A percentile compares a stretch with the other conserved stretches of the same genome.
Evolutionary conservation across 768 basidiomycete genomes (phyloP).

Genomic region (Lenzites betulinus): DNA sequence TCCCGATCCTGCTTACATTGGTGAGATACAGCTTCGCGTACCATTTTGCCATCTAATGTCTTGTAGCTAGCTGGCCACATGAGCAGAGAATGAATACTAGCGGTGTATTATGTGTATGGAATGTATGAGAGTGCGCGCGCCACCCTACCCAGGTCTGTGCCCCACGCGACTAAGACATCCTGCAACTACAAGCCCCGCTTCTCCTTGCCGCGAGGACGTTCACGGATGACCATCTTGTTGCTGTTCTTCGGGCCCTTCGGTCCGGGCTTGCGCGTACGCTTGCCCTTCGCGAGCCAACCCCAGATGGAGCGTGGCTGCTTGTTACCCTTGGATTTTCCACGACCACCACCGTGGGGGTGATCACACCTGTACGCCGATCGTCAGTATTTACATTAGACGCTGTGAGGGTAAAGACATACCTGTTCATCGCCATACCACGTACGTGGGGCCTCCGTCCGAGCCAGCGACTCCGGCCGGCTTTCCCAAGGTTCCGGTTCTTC

Average conservation of each 20-base stretch:
- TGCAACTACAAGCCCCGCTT: constrained; percentile 34
- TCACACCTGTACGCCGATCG: constrained; percentile 55
- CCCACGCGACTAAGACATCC: too few relatives aligned
- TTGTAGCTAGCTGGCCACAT: neutral
- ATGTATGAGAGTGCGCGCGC: constrained; percentile 1
- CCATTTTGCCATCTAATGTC: neutral
- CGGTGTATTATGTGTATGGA: constrained; percentile 22
- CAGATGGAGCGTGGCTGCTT: constrained; percentile 91
- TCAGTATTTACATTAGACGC: neutral
- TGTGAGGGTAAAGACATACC: constrained; percentile 48
- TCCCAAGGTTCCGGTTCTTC: constrained; percentile 83
- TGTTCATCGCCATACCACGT: constrained; percentile 97
- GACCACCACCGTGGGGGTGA: constrained; percentile 97
- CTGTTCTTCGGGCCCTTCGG: constrained; percentile 88
- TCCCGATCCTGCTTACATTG: too few relatives aligned
- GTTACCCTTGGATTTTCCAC: constrained; percentile 96
- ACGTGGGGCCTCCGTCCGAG: constrained; percentile 82
- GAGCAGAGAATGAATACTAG: constrained; percentile 9
- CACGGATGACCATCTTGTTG: constrained; percentile 87
- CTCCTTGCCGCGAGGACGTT: constrained; percentile 76
- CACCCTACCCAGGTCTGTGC: too few relatives aligned
- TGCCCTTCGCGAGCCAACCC: constrained; percentile 93
- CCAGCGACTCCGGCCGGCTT: constrained; percentile 90
- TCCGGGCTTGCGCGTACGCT: constrained; percentile 89
- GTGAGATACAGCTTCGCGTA: neutral